These are phyloP conservation scores for Rutstroemia sydowiana DNA, from an alignment of 2,329 filamentous ascomycete species.

Conservation along the genomic window DNA sequence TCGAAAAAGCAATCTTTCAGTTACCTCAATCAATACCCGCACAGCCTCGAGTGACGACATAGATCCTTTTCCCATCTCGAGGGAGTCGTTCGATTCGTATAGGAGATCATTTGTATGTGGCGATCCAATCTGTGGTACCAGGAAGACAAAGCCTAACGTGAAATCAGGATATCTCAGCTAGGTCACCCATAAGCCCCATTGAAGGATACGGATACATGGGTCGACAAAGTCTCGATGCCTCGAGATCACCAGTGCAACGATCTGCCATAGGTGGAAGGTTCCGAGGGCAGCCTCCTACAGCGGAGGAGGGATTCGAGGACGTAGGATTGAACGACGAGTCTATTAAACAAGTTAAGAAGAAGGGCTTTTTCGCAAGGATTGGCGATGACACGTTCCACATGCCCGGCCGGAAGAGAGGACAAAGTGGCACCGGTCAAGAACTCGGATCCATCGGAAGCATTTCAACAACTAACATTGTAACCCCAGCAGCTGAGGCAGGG, in stretches of 20 bases:
- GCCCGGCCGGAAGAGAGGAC: conserved; percentile 64
- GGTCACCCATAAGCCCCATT: conserved; percentile 59
- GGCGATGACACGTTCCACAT: conserved; percentile 57
- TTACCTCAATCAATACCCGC: conserved; percentile 52
- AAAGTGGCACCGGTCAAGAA: conserved; percentile 64
- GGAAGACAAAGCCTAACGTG: conserved; percentile 6
- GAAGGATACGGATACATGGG: conserved; percentile 49
- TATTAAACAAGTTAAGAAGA: conserved; percentile 49
- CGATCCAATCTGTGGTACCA: background rate
- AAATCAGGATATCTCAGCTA: conserved; percentile 77
- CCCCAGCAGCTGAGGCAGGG: conserved; percentile 16
- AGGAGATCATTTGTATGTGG: conserved; percentile 80
- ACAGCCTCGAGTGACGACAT: conserved; percentile 52
- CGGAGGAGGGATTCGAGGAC: conserved; percentile 82
- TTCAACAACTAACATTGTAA: conserved; percentile 19
- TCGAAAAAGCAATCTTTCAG: conserved; percentile 41
- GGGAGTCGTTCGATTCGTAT: conserved; percentile 96
- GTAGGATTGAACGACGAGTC: conserved; percentile 78
- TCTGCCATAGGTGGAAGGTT: conserved; percentile 52
- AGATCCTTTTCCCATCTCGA: conserved; percentile 89
- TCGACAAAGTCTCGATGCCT: conserved; percentile 75
- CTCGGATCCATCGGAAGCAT: conserved; percentile 63
- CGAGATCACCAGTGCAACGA: conserved; percentile 54
- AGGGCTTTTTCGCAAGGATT: conserved; percentile 76
- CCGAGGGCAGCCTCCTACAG: conserved; percentile 54